Evolutionary conservation across 768 basidiomycete species (phyloP).

Genomic region (Leccinum subtestaceum): DNA sequence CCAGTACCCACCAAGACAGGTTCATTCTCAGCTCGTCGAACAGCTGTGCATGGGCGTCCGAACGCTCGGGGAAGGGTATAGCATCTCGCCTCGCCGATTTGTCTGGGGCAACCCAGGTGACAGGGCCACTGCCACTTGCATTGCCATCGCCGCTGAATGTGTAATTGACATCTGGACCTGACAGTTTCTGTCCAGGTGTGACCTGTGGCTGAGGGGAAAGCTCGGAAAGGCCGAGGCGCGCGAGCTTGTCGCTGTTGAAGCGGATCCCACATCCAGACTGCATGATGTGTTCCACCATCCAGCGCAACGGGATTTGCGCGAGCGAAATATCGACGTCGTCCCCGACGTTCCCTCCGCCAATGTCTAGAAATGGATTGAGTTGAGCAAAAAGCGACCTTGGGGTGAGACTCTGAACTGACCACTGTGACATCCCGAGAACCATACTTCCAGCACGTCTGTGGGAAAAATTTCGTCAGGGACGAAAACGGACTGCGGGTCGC

Average conservation of each 20-base stretch:
- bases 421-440: slow-evolving; percentile 73
- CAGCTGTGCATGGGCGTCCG: slow-evolving; percentile 43
- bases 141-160: background rate
- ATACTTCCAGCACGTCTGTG: slow-evolving; percentile 70
- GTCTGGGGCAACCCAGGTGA: background rate
- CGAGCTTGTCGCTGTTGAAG: slow-evolving; percentile 52
- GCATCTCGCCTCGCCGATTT: background rate
- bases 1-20: slow-evolving; percentile 70
- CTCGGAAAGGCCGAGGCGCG: slow-evolving; percentile 38
- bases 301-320: slow-evolving; percentile 61
- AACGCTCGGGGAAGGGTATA: slow-evolving; percentile 3
- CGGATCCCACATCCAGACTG: slow-evolving; percentile 53
- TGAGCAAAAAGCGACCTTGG: background rate
- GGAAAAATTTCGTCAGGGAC: background rate
- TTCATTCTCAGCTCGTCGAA: slow-evolving; percentile 48
- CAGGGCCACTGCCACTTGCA: background rate
- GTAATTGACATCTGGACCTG: background rate
- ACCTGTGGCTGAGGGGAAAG: slow-evolving; percentile 11
- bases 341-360: slow-evolving; percentile 62
- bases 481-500: background rate
- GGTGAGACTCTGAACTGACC: slow-evolving; percentile 41
- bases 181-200: background rate
- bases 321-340: slow-evolving; percentile 44
- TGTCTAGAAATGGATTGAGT: slow-evolving; percentile 40
- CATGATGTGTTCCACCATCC: slow-evolving; percentile 76